phyloP scores from a whole-genome alignment of 1,284 basidiomycete species.

The Leccinum ponderosum region DNA sequence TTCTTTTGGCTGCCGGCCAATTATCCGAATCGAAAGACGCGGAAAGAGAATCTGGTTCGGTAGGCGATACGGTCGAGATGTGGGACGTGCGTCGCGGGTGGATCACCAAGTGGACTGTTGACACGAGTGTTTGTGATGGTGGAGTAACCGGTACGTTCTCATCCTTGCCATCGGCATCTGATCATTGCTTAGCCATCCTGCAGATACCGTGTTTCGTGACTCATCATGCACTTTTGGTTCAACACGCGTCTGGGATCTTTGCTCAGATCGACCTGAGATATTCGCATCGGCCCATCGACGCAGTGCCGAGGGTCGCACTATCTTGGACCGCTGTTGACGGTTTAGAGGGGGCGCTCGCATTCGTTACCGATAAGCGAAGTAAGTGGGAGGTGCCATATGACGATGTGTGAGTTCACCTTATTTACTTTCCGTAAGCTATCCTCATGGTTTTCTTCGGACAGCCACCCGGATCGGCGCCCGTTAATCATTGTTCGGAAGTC shows the following conservation, averaged over 20 bases:
- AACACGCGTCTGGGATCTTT: slow-evolving; percentile 78
- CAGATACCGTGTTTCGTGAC: slow-evolving; percentile 72
- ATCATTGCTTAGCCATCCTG: not conserved
- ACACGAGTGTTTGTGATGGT: slow-evolving; percentile 61
- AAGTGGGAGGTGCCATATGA: slow-evolving; percentile 82
- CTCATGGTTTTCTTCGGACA: slow-evolving; percentile 26
- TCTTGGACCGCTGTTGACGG: slow-evolving; percentile 60
- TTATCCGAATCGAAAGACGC: slow-evolving; percentile 16
- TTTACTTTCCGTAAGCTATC: not conserved
- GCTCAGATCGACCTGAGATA: slow-evolving; percentile 79
- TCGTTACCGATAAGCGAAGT: slow-evolving; percentile 60
- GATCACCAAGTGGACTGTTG: slow-evolving; percentile 81
- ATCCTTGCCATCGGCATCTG: not conserved
- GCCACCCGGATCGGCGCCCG: slow-evolving; percentile 49
- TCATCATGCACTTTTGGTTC: slow-evolving; percentile 70
- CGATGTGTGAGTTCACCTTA: slow-evolving; percentile 62
- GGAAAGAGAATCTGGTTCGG: slow-evolving; percentile 26
- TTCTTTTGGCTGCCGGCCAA: slow-evolving; percentile 15
- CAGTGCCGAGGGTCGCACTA: slow-evolving; percentile 64
- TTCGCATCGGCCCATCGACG: slow-evolving; percentile 64
- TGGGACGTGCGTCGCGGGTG: slow-evolving; percentile 87
- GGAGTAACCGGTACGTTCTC: slow-evolving; percentile 61
- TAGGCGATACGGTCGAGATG: slow-evolving; percentile 71
- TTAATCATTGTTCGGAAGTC: slow-evolving; percentile 39
- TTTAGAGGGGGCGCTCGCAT: slow-evolving; percentile 59